Conservation (phyloP, 495 filamentous ascomycete species). For the Amorphotheca resinae region DNA sequence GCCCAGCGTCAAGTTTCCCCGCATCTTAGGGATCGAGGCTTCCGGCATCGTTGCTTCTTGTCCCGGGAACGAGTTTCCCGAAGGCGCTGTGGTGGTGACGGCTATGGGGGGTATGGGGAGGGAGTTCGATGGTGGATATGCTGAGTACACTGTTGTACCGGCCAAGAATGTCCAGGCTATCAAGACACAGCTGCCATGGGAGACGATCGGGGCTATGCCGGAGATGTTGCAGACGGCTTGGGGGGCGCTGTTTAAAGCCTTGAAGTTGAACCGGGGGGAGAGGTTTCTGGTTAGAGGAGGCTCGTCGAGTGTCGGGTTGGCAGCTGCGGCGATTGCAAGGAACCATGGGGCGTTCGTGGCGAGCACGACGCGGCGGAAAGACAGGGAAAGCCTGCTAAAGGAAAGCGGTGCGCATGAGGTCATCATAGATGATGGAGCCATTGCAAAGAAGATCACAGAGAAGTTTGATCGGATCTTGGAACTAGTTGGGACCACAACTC, state of each 20-base stretch:
- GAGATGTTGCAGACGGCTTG: constrained; percentile 47
- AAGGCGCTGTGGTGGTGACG: constrained; percentile 34
- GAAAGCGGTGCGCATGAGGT: constrained; percentile 30
- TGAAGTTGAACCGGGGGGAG: constrained; percentile 31
- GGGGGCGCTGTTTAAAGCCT: constrained; percentile 28
- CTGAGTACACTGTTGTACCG: constrained; percentile 38
- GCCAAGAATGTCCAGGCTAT: constrained; percentile 31
- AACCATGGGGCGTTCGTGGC: constrained; percentile 27
- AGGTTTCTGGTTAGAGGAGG: constrained; percentile 38
- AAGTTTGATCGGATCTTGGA: constrained; percentile 36
- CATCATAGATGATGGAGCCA: constrained; percentile 15
- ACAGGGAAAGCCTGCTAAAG: constrained; percentile 27
- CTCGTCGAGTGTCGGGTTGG: constrained; percentile 32
- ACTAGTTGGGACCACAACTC: constrained; percentile 11
- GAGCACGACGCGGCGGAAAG: constrained; percentile 28
- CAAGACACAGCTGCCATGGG: constrained; percentile 28
- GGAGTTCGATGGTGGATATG: constrained; percentile 40
- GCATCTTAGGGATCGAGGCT: constrained; percentile 40
- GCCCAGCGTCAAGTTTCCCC: constrained; percentile 31
- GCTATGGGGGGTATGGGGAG: constrained; percentile 42
- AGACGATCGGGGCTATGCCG: constrained; percentile 34
- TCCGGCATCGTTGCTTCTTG: constrained; percentile 31
- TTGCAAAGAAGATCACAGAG: constrained; percentile 19
- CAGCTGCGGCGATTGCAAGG: constrained; percentile 36
- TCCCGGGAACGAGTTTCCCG: constrained; percentile 28